Base-by-base conservation (phyloP, 169 alveolate species). In the Cryptosporidium andersoni region DNA sequence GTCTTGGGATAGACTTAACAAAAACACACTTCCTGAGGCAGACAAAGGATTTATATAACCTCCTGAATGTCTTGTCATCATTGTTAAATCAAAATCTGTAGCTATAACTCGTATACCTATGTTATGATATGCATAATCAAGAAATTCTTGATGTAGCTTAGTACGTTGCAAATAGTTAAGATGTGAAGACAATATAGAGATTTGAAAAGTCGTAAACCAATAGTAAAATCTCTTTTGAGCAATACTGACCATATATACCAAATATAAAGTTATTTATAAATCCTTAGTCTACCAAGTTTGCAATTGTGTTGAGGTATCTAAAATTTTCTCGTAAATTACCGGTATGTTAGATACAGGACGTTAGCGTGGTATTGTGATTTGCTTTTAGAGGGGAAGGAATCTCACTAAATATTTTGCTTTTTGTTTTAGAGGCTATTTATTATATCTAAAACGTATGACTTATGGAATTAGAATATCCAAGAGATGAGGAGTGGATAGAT, bases 51-150 rank as follows among this genome's bases (percentile, higher is more conserved):
- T 63, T 25, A 74, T 74, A 11, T 56, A 74, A 16, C 85, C 85
- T 2, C 85, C 85, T 11, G 85, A 74, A 51, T 74, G 85, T 36
- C 36, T 74, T n/a, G 60, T 74, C 85, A 74, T 74, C 67, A 74
- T 58, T 1, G 85, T 74, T 40, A 74, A 12, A 48, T 74, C 85
- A 55, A 74, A 74, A 58, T 74, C 85, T 7, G 85, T 43, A n/a
- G 85, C 85, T 43, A 74, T 74, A 45, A 68, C 60, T 14, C 68
- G 67, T 47, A 74, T 58, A 11, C 62, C 85, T 34, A 74, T 43
- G 2, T 56, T 51, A 4, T 74, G 16, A 39, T n/a, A 58, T 42
- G 60, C 43, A 74, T 58, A 56, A 37, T 51, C 11, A 16, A 51
- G 14, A 25, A 66, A 12, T 53, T 16, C 14, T 7, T 51, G 3